Percentiles rank a stretch among this genome's conserved stretches.
These are phyloP conservation scores for Apiotrichum porosum DNA, from an alignment of 1,284 basidiomycete species.

Conservation along the genomic window DNA sequence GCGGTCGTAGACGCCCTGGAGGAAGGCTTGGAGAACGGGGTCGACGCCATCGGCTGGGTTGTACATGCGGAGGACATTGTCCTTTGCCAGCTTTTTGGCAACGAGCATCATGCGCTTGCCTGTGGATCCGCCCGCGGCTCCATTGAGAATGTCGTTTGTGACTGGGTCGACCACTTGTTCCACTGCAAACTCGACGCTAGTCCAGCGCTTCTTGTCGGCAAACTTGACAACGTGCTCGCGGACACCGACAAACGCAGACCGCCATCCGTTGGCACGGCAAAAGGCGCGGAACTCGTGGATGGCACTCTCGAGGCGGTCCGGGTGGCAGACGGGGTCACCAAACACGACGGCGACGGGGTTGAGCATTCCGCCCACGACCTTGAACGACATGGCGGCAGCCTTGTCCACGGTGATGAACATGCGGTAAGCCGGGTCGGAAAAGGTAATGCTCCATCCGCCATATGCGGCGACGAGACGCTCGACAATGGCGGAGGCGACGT, in stretches of 20 bases:
- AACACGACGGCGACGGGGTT: conserved; percentile 8
- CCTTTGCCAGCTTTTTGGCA: conserved; percentile 8
- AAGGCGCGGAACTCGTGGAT: conserved; percentile 5
- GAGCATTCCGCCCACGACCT: background rate
- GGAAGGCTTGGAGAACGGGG: conserved; percentile 5
- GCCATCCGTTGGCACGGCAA: conserved; percentile 1
- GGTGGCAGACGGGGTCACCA: conserved; percentile 9
- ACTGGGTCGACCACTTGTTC: conserved; percentile 12
- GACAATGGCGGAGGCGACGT: conserved; percentile 3
- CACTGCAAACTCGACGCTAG: conserved; percentile 8
- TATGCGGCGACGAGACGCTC: conserved; percentile 4
- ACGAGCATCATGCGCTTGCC: conserved; percentile 7
- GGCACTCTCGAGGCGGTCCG: background rate
- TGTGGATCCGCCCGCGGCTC: conserved; percentile 4
- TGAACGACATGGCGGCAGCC: conserved; percentile 12
- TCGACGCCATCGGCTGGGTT: conserved; percentile 4
- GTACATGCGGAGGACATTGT: conserved; percentile 7
- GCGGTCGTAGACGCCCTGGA: conserved; percentile 12
- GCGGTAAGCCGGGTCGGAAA: conserved; percentile 11
- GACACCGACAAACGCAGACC: conserved; percentile 10
- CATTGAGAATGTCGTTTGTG: conserved; percentile 9
- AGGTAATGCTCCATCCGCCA: conserved; percentile 16
- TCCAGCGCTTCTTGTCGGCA: conserved; percentile 1
- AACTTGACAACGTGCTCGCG: background rate
- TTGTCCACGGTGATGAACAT: conserved; percentile 8